Base-by-base conservation (phyloP, 1,284 basidiomycete genomes). In the Cerioporus squamosus region DNA sequence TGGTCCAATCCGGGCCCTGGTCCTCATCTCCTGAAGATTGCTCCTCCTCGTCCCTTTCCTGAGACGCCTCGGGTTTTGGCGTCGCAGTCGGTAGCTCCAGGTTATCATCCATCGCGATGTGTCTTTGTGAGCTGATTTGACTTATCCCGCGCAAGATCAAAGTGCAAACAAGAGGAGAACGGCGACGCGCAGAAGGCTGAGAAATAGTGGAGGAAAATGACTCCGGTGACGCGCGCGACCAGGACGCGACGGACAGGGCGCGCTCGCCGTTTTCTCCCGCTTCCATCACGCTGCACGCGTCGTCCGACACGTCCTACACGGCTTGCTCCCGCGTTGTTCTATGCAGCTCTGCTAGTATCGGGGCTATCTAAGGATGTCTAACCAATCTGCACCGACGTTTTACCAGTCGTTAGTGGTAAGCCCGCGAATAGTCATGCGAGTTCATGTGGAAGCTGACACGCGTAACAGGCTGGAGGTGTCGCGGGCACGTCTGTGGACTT, bases 401-500 rank as follows among this genome's bases (percentile, higher is more conserved):
- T 69, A 66, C 40, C 70, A 73, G 59, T 73, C 71, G 10, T 60
- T 72, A 29, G 63, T 55, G 59, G 71, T 73, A 62, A 47, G 69
- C 50, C n/a, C 33, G 33, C 33, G 33, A 3, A 36, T 36, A 10
- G 8, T 36, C 33, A 36, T 36, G 14, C 33, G 10, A 5, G 29
- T 29, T 5, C 29, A 10, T 10, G 33, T 14, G 33, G 33, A 15
- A 15, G 14, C 33, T 36, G 33, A 45, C 54, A 18, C 52, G 36
- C 43, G 14, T 45, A 17, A 33, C 59, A 95, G 93, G 90, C 93
- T 51, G 95, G 95, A 39, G 95, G 91, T 18, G 74, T 89, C 39
- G 94, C 95, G 23, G 95, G 95, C 44, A 91, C 93, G 17, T 83
- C 93, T 1, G 95, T 97, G 23, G 97, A 99, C 76, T 82, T 98